Evolutionary conservation across 495 filamentous ascomycete species (phyloP).

Genomic region (Aspergillus cavernicola): DNA sequence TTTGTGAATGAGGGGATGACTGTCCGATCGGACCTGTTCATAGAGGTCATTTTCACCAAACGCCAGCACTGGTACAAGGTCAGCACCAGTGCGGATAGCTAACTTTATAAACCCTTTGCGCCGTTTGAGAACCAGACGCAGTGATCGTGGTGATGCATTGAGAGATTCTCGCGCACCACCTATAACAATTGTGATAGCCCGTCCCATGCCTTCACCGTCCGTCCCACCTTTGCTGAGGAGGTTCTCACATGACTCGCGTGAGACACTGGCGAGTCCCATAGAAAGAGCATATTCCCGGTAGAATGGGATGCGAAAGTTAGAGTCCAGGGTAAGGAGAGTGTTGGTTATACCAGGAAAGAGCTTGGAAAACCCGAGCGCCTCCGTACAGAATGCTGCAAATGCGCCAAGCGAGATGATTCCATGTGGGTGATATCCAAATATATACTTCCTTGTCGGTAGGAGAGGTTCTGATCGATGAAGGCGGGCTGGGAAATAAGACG

Average conservation of each 20-base stretch:
- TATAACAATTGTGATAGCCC: constrained; percentile 92
- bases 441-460: constrained; percentile 83
- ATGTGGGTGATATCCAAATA: constrained; percentile 97
- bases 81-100: constrained; percentile 83
- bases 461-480: constrained; percentile 79
- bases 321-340: constrained; percentile 81
- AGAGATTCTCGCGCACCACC: constrained; percentile 91
- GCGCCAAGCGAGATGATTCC: constrained; percentile 96
- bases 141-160: constrained; percentile 69
- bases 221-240: constrained; percentile 70
- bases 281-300: constrained; percentile 89
- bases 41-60: constrained; percentile 98
- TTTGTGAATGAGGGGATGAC: constrained; percentile 70
- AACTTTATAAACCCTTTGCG: constrained; percentile 93
- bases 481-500: constrained; percentile 83
- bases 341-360: constrained; percentile 96
- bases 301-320: constrained; percentile 90
- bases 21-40: constrained; percentile 70
- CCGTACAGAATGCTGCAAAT: constrained; percentile 88
- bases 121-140: constrained; percentile 72
- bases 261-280: constrained; percentile 84
- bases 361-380: constrained; percentile 80
- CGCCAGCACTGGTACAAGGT: constrained; percentile 82
- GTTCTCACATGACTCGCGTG: constrained; percentile 85
- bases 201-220: constrained; percentile 86